Base-by-base conservation (phyloP, 192 early-diverging fungal genomes). In the Pilaira anomala region DNA sequence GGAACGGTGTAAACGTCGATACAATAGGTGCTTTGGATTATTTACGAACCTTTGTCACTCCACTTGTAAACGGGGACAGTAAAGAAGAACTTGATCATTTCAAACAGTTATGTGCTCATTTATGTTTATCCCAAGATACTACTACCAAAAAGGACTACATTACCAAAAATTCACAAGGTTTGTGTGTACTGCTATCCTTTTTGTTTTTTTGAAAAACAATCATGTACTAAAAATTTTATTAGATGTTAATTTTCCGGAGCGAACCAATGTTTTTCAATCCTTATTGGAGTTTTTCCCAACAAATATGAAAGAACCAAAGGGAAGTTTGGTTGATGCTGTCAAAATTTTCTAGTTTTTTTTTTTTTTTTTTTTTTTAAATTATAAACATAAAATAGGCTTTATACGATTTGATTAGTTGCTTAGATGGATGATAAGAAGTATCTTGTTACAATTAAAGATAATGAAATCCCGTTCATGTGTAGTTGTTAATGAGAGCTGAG, bases 241-340 rank as follows among this genome's bases (percentile, higher is more conserved):
- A 59, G 45, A 62, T 51, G 14, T 57, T 26, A 42, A 63, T n/a
- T 76, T 71, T 45, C 50, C 75, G n/a, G 59, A 76, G 1, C 78
- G 92, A 3, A 85, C 78, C 0, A 66, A 84, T 30, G 58, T 94
- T 21, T 94, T 82, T 62, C 85, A 93, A 50, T 74, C 63, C 12
- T 66, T 94, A 36, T 69, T 93, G 13, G 80, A 79, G 13, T 94
- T 78, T 58, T 89, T 94, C 65, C 89, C 92, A 0, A 79, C 88
- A 8, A 73, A 78, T 52, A 86, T 90, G 80, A 83, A 88, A 59
- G 85, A 94, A 72, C 92, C 92, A n/a, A 78, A 82, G 19, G 84
- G 76, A 5, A 85, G 83, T 22, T 67, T 94, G 39, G 79, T 88
- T 1, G 91, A 94, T 73, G 66, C 88, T 60, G 78, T 93, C 40